These are phyloP conservation scores for Sporothrix euskadiensis DNA, from an alignment of 2,329 filamentous ascomycete genomes.

Conservation along the genomic window DNA sequence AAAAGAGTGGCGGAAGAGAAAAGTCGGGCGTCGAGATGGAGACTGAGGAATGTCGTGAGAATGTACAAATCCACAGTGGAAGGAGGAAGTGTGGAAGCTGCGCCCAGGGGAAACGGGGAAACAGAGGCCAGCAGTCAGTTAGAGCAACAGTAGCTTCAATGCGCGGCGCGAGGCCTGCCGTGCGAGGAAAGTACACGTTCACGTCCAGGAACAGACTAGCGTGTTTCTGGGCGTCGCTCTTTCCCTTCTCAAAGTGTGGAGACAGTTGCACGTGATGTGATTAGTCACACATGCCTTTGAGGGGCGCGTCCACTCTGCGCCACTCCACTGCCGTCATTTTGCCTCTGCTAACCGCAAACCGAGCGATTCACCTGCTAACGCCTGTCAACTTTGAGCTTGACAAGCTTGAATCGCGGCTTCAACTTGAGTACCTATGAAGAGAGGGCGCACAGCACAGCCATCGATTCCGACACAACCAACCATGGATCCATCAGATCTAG, in stretches of 20 bases:
- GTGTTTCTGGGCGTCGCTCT: neutral
- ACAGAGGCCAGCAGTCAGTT: slow-evolving; percentile 3
- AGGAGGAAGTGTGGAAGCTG: slow-evolving; percentile 23
- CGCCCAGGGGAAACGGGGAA: slow-evolving; percentile 11
- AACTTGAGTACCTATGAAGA: neutral
- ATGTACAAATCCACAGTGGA: neutral
- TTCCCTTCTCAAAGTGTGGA: neutral
- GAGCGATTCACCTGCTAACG: too few relatives aligned
- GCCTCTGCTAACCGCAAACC: neutral
- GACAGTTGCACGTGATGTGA: neutral
- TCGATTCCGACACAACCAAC: slow-evolving; percentile 8
- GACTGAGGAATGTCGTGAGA: neutral
- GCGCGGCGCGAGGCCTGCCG: slow-evolving; percentile 16
- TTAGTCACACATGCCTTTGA: neutral
- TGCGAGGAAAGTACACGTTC: slow-evolving; percentile 20
- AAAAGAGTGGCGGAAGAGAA: neutral
- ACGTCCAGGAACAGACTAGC: neutral
- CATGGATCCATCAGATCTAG: slow-evolving; percentile 19
- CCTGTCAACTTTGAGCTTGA: neutral
- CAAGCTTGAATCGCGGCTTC: neutral
- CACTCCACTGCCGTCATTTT: neutral
- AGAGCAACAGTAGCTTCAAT: slow-evolving; percentile 29
- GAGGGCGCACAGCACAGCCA: neutral
- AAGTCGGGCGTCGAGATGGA: neutral
- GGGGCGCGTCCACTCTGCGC: slow-evolving; percentile 11